phyloP scores from a whole-genome alignment of 2,329 filamentous ascomycete genomes.

The Penicillium sp. region DNA sequence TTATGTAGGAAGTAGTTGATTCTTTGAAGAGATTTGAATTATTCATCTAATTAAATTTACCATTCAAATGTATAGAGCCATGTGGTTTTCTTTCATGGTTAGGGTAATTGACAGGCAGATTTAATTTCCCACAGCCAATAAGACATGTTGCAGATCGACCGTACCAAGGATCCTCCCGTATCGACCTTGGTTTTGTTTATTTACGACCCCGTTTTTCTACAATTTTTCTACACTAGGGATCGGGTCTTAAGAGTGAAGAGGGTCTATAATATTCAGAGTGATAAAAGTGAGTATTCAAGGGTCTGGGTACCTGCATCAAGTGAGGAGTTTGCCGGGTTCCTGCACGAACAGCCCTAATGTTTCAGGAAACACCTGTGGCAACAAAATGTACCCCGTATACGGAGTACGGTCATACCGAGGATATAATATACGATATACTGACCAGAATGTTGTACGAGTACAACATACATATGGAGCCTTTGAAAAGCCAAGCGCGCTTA shows the following conservation, averaged over 20 bases:
- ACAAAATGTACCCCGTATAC: neutral
- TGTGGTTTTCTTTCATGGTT: neutral
- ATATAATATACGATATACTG: neutral
- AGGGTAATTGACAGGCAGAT: neutral
- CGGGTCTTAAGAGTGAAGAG: no score
- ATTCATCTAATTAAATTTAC: neutral
- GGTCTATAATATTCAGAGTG: neutral
- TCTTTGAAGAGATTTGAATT: neutral
- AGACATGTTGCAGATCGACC: neutral
- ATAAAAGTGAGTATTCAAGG: neutral
- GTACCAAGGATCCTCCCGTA: constrained; percentile 12
- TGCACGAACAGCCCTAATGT: constrained; percentile 4
- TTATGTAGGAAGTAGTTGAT: neutral
- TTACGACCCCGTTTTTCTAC: neutral
- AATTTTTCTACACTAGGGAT: neutral
- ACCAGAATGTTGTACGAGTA: no score
- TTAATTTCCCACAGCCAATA: constrained; percentile 9
- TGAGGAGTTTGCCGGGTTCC: constrained; percentile 3
- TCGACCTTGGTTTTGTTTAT: constrained; percentile 8
- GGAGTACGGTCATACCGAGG: neutral
- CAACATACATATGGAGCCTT: neutral
- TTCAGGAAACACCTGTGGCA: constrained; percentile 1
- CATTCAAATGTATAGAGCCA: neutral
- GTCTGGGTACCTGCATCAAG: constrained; percentile 1
- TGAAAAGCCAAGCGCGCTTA: neutral